Percentiles rank a stretch among this genome's conserved stretches.
These are phyloP conservation scores for Holtermannia corniformis DNA, from an alignment of 768 basidiomycete species.

Conservation along the genomic window DNA sequence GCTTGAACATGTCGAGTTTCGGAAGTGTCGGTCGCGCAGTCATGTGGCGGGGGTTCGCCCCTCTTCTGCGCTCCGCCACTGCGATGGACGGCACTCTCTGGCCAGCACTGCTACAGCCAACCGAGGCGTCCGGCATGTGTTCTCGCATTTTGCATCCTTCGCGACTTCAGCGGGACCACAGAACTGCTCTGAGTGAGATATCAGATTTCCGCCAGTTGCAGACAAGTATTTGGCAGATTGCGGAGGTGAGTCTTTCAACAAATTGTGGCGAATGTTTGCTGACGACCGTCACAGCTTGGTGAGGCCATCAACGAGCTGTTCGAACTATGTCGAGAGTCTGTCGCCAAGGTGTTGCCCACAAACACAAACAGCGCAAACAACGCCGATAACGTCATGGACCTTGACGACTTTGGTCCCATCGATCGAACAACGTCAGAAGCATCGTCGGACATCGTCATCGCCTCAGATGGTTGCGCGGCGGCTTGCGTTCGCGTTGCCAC, in stretches of 20 bases:
- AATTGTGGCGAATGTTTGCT: no score
- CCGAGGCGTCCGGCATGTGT: slow-evolving; percentile 54
- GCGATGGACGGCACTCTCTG: slow-evolving; percentile 25
- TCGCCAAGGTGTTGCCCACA: no score
- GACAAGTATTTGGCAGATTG: slow-evolving; percentile 55
- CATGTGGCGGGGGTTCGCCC: slow-evolving; percentile 50
- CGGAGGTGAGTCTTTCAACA: slow-evolving; percentile 50
- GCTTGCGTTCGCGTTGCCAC: not conserved
- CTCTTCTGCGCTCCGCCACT: slow-evolving; percentile 3
- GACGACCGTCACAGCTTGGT: slow-evolving; percentile 4
- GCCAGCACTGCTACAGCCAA: slow-evolving; percentile 49
- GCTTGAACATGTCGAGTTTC: slow-evolving; percentile 46
- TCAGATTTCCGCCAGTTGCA: slow-evolving; percentile 50
- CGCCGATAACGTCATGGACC: no score
- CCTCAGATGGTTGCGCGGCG: not conserved
- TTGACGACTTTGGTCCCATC: not conserved
- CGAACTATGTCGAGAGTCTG: slow-evolving; percentile 1
- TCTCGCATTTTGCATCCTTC: slow-evolving; percentile 45
- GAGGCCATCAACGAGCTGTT: slow-evolving; percentile 8
- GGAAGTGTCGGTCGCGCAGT: slow-evolving; percentile 55
- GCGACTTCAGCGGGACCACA: no score
- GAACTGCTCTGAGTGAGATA: no score
- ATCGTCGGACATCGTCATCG: not conserved
- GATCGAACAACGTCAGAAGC: not conserved
- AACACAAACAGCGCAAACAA: no score